Base-by-base conservation (phyloP, 2,329 filamentous ascomycete species). In the Ceratocystis smalleyi region DNA sequence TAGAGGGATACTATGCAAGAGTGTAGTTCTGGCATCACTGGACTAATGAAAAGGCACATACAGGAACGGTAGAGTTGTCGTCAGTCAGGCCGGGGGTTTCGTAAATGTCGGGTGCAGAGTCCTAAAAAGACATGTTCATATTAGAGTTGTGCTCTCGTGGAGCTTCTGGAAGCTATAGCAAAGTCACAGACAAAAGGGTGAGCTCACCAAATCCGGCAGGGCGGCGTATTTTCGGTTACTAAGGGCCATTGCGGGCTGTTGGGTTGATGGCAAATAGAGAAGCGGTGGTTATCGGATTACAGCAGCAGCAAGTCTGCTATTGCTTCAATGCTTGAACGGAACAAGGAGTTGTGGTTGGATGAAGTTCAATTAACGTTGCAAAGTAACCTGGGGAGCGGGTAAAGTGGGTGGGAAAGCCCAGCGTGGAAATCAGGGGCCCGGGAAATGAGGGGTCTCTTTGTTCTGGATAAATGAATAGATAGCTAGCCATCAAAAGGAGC, bases 61-160 rank as follows among this genome's bases (percentile, higher is more conserved):
- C 89, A 64, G 86, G 88, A 65, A 91, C 77, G 59, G 91, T 96
- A 24, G 91, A 95, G 68, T 84, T 88, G 74, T 95, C 91, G 72
- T 96, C 90, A 65, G 88, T 92, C 69, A 96, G 78, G 64, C 95
- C 91, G 69, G 92, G 91, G 17, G 94, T 97, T 76, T 97, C 92
- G 78, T 96, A 97, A 71, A 96, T 89, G 72, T 97, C 94, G 69
- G 91, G 91, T 32, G 91, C 91, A 64, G 87, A 88, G 76, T 96
- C 91, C 88, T 95, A 69, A 22, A 22, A 32, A 30, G n/a, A 22
- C 4, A 15, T 4, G 5, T 12, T n/a, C 43, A 43, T 43, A 59
- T 65, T 60, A 65, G 63, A 61, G 35, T 43, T 32, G 19, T 40
- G 5, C 8, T 51, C 32, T 5, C 40, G 72, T 68, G 72, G 69